These are phyloP conservation scores for Phialocephala sp. DNA, from an alignment of 2,329 filamentous ascomycete species.

Conservation along the genomic window DNA sequence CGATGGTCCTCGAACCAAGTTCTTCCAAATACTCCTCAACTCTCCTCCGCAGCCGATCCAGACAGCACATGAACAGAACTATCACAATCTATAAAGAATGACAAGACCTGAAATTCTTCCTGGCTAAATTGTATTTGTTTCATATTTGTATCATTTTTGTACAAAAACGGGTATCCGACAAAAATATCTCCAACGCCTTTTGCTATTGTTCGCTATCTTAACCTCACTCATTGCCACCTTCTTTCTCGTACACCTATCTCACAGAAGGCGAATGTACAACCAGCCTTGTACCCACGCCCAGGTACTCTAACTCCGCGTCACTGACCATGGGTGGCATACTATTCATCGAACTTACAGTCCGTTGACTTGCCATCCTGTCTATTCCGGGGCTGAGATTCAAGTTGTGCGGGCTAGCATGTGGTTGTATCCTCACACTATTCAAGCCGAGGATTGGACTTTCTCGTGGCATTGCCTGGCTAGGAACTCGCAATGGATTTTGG, in stretches of 20 bases:
- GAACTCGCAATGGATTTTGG: constrained; percentile 11
- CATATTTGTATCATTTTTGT: too few relatives aligned
- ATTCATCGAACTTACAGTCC: constrained; percentile 31
- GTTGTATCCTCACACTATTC: constrained; percentile 5
- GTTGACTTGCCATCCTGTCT: constrained; percentile 29
- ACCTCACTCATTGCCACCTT: not conserved
- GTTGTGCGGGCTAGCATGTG: not conserved
- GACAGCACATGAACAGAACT: too few relatives aligned
- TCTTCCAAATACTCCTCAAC: too few relatives aligned
- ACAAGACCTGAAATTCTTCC: too few relatives aligned
- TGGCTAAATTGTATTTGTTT: not conserved
- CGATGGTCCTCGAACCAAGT: too few relatives aligned
- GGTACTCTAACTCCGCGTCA: constrained; percentile 35
- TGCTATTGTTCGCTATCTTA: not conserved
- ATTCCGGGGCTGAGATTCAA: constrained; percentile 4
- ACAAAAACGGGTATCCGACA: constrained; percentile 3
- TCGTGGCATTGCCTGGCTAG: constrained; percentile 21
- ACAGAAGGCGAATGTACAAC: not conserved
- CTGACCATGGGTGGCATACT: constrained; percentile 30
- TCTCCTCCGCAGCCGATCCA: too few relatives aligned
- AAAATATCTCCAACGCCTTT: not conserved
- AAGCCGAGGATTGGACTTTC: constrained; percentile 28
- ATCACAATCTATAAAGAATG: too few relatives aligned
- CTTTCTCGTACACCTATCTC: not conserved
- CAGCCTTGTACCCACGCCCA: constrained; percentile 30